Evolutionary conservation across 2,329 filamentous ascomycete species (phyloP), one percentile per base, ranked within the genome.

Genomic region (Colletotrichum tanaceti): DNA sequence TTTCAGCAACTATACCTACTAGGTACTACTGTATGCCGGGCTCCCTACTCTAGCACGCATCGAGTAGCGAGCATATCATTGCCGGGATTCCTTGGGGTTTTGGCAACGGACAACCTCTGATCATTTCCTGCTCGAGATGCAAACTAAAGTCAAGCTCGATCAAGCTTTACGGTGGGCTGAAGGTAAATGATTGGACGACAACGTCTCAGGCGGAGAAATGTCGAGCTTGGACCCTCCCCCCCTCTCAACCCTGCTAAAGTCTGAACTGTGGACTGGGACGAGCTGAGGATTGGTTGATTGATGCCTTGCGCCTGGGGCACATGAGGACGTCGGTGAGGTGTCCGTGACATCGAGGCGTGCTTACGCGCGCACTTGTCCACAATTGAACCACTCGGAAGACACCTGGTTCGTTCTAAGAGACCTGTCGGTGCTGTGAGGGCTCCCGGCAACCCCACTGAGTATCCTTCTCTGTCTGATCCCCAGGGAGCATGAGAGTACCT

Each of bases 111-210:
- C 35, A 22, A 20, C 28, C 66, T 69, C 66, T 65, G 66, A 69
- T 66, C 62, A 65, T 65, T 69, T 55, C 66, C 62, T 60, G 55
- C 66, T 66, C 38, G 55, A 47, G 62, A 46, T 35, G 50, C 49
- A 68, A 16, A 44, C 28, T 55, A 50, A 52, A 61, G 66, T 66
- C 62, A 69, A 69, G 66, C 55, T 69, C 66, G 55, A 65, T 69
- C 66, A 65, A 69, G 66, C 66, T 69, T 69, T 65, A 50, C 57
- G 50, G 63, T 41, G 43, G 55, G 20, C 41, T 66, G 50, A 44
- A 52, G n/a, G 13, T 6, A n/a, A n/a, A 18, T 57, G 43, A 66
- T 69, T 69, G 66, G 66, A 69, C 11, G 66, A 46, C 38, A 18
- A 22, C 3, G 35, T 43, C 43, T 35, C 2, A 18, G 28, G 20